Conservation (phyloP, 2,329 filamentous ascomycete genomes). For the Colletotrichum abscissum region DNA sequence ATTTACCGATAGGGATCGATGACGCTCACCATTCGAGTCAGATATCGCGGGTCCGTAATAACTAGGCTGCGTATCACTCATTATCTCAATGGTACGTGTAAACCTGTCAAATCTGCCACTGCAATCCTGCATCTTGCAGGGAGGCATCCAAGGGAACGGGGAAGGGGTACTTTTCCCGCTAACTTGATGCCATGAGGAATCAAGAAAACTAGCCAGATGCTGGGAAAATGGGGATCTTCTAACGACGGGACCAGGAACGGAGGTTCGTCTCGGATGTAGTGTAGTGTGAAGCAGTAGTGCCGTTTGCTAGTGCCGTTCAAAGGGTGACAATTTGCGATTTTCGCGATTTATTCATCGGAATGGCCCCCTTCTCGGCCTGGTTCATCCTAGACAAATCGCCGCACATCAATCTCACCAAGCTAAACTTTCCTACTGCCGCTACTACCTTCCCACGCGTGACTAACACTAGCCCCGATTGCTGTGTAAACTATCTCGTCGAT, state of each 20-base stretch:
- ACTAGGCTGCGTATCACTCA: background rate
- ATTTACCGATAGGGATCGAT: background rate
- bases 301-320: background rate
- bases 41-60: background rate
- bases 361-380: background rate
- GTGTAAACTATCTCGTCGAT: background rate
- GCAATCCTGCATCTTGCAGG: background rate
- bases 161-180: background rate
- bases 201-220: background rate
- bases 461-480: background rate
- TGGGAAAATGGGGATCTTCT: background rate
- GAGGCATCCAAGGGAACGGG: background rate
- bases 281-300: slow-evolving; percentile 25
- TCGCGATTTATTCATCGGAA: no score
- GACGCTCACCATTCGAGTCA: background rate
- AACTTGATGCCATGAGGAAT: background rate
- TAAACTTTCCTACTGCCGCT: background rate
- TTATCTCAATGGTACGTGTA: background rate
- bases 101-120: background rate
- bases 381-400: background rate
- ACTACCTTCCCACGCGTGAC: background rate
- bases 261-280: slow-evolving; percentile 23
- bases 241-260: slow-evolving; percentile 2
- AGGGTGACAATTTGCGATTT: no score
- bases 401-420: background rate